These are phyloP conservation scores for Ramaria sp. DNA, from an alignment of 768 basidiomycete genomes.

Conservation along the genomic window DNA sequence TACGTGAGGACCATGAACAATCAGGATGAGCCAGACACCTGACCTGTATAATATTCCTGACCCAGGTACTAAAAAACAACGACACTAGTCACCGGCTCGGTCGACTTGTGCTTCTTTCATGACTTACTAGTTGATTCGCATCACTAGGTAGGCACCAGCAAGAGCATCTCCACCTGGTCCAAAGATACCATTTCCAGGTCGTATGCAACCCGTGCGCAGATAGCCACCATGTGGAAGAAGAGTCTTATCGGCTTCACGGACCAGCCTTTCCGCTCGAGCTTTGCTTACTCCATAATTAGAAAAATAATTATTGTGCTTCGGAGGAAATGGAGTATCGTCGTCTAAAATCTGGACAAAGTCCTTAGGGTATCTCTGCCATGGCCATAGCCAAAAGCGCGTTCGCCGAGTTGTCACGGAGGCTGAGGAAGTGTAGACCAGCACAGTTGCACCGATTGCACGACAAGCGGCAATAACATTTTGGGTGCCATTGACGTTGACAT, in stretches of 20 bases:
- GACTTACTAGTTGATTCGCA: conserved; percentile 36
- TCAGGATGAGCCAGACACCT: not conserved
- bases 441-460: conserved; percentile 39
- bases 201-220: conserved; percentile 59
- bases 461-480: conserved; percentile 54
- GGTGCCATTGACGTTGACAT: conserved; percentile 59
- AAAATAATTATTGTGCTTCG: conserved; percentile 50
- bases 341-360: conserved; percentile 51
- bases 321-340: conserved; percentile 41
- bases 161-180: conserved; percentile 68
- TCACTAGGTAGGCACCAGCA: conserved; percentile 50
- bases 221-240: conserved; percentile 24
- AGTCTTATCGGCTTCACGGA: conserved; percentile 32
- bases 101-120: no score
- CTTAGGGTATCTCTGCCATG: conserved; percentile 54
- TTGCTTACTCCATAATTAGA: conserved; percentile 74
- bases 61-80: conserved; percentile 34
- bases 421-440: conserved; percentile 65
- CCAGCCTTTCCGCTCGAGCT: conserved; percentile 38
- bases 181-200: conserved; percentile 71
- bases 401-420: conserved; percentile 50
- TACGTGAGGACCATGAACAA: not conserved
- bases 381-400: conserved; percentile 58
- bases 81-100: not conserved
- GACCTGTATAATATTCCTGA: conserved; percentile 36